phyloP scores from a whole-genome alignment of 495 filamentous ascomycete species.

The Oidiodendron maius region DNA sequence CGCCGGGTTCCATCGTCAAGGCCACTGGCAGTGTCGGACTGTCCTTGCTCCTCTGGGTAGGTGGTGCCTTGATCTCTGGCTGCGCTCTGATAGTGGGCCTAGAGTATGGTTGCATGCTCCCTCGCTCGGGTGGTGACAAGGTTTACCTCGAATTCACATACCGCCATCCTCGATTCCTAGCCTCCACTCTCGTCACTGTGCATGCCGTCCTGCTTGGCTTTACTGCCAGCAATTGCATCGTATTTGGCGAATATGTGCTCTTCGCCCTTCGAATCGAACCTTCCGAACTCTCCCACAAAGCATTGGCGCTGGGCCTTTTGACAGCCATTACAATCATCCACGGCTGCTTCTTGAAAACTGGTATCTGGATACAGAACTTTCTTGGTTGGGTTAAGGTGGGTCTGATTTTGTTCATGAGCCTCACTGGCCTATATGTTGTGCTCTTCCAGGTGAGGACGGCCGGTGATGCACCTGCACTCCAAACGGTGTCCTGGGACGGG shows the following conservation, averaged over 20 bases:
- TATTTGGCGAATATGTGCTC: constrained; percentile 65
- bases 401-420: constrained; percentile 57
- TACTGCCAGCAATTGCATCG: constrained; percentile 62
- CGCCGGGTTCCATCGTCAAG: constrained; percentile 61
- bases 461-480: constrained; percentile 1
- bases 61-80: constrained; percentile 53
- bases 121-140: constrained; percentile 64
- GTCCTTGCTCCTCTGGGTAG: constrained; percentile 56
- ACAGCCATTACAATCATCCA: constrained; percentile 58
- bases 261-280: constrained; percentile 51
- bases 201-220: constrained; percentile 67
- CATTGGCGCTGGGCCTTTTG: constrained; percentile 56
- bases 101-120: constrained; percentile 70
- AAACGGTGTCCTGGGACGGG: constrained; percentile 26
- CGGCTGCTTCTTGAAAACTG: constrained; percentile 52
- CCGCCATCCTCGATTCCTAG: constrained; percentile 60
- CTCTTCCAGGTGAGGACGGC: constrained; percentile 27
- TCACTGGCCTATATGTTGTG: constrained; percentile 51
- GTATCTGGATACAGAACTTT: constrained; percentile 59
- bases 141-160: constrained; percentile 77
- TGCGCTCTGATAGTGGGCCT: constrained; percentile 56
- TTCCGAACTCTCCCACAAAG: constrained; percentile 45
- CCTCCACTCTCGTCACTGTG: constrained; percentile 59
- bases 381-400: constrained; percentile 62
- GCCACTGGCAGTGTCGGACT: constrained; percentile 64